phyloP scores from a whole-genome alignment of 345 rosid species.

The Litchi chinensis region DNA sequence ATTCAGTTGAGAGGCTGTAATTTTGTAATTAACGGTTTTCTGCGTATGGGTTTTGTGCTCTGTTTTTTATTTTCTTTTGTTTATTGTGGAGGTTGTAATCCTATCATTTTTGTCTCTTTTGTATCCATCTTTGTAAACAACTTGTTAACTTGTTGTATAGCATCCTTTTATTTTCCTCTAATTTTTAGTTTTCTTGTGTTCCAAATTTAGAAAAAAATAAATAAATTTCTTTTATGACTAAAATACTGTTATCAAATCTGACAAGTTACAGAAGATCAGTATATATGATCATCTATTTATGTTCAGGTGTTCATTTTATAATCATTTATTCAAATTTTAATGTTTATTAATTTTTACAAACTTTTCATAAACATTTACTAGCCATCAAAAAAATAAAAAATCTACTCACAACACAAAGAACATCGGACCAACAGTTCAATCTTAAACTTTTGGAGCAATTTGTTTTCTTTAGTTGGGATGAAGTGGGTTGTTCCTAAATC shows the following conservation, averaged over 20 bases:
- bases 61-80: not conserved
- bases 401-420: not conserved
- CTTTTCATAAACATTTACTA: not conserved
- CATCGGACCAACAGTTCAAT: not conserved
- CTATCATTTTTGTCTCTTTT: not conserved
- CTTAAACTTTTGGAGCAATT: too few relatives aligned
- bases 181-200: not conserved
- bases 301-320: not conserved
- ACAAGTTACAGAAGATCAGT: not conserved
- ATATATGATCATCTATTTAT: not conserved
- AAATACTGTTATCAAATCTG: not conserved
- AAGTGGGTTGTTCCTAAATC: too few relatives aligned
- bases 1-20: not conserved
- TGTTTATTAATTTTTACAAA: not conserved
- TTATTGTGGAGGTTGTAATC: not conserved
- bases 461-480: too few relatives aligned
- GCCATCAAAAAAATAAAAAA: not conserved
- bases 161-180: not conserved
- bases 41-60: not conserved
- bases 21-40: not conserved
- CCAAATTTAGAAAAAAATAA: too few relatives aligned
- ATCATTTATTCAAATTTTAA: not conserved
- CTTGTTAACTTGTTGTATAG: not conserved
- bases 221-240: not conserved
- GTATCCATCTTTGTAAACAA: not conserved